Evolutionary conservation across 1,284 basidiomycete species (phyloP).

Genomic region (Apiotrichum veenhuisii): DNA sequence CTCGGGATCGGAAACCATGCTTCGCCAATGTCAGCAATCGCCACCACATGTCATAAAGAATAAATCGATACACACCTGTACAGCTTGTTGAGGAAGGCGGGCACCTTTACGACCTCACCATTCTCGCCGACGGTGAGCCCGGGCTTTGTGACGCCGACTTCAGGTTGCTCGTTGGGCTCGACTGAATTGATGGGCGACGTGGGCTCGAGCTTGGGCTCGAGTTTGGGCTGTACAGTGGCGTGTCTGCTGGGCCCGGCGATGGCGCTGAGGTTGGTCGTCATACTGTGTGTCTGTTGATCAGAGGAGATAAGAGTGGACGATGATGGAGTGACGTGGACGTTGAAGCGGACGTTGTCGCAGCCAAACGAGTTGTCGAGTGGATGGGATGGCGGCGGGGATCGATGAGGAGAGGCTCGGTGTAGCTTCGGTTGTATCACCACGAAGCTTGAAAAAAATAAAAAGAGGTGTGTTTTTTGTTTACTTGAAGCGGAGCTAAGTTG

Average conservation of each 20-base stretch:
- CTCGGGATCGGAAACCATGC: conserved; percentile 84
- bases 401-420: no score
- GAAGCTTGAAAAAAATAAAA: no score
- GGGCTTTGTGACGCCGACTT: conserved; percentile 28
- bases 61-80: conserved; percentile 63
- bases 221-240: conserved; percentile 5
- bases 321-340: no score
- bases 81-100: conserved; percentile 88
- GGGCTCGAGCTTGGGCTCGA: conserved; percentile 17
- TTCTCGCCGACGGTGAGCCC: conserved; percentile 46
- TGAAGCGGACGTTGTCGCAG: no score
- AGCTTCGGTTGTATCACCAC: no score
- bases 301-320: background rate
- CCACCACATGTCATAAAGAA: conserved; percentile 4
- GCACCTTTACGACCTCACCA: conserved; percentile 54
- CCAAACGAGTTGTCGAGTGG: no score
- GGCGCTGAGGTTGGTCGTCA: conserved; percentile 43
- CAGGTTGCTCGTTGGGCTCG: background rate
- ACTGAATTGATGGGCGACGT: conserved; percentile 16
- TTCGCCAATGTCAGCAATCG: conserved; percentile 37
- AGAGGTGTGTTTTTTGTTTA: no score
- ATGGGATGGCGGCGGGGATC: no score
- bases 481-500: no score
- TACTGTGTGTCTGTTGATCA: conserved; percentile 21
- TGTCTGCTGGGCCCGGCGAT: conserved; percentile 39